Evolutionary conservation across 163 green algal species (phyloP).

Genomic region (Chloromonas sp.): DNA sequence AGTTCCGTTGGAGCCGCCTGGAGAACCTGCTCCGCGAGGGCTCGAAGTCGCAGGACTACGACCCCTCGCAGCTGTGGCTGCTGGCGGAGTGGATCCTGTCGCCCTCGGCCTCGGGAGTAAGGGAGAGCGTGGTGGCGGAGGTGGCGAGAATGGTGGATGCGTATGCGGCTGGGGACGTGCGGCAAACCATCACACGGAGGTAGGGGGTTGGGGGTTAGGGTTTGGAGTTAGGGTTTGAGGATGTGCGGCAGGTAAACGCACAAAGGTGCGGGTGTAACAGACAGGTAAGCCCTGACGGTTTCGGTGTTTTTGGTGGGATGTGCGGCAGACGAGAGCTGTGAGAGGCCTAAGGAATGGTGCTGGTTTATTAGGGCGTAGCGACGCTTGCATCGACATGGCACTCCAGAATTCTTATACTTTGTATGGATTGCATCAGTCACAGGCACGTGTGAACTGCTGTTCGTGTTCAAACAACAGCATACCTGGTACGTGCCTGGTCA

Average conservation of each 20-base stretch:
- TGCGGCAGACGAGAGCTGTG: background rate
- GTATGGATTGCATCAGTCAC: too few relatives aligned
- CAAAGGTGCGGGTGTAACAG: background rate
- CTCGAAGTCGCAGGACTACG: constrained; percentile 65
- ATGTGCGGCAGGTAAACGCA: background rate
- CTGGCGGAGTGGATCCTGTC: constrained; percentile 76
- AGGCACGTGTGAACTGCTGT: too few relatives aligned
- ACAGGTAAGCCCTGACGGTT: background rate
- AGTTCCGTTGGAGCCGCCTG: constrained; percentile 72
- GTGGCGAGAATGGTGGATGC: constrained; percentile 62
- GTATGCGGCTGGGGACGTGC: constrained; percentile 33
- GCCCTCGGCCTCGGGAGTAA: constrained; percentile 16
- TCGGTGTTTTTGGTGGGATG: background rate
- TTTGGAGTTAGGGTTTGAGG: background rate
- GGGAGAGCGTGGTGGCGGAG: constrained; percentile 45
- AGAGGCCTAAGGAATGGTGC: too few relatives aligned
- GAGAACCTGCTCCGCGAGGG: constrained; percentile 87
- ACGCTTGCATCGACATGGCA: too few relatives aligned
- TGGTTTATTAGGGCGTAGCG: too few relatives aligned
- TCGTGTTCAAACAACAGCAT: too few relatives aligned
- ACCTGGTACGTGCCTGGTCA: too few relatives aligned
- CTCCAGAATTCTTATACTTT: too few relatives aligned
- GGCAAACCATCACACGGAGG: constrained; percentile 20
- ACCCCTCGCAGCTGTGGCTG: constrained; percentile 77
- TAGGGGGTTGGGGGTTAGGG: constrained; percentile 2